These are phyloP conservation scores for Kwoniella mangroviensis DNA, from an alignment of 768 basidiomycete genomes.

Conservation along the genomic window DNA sequence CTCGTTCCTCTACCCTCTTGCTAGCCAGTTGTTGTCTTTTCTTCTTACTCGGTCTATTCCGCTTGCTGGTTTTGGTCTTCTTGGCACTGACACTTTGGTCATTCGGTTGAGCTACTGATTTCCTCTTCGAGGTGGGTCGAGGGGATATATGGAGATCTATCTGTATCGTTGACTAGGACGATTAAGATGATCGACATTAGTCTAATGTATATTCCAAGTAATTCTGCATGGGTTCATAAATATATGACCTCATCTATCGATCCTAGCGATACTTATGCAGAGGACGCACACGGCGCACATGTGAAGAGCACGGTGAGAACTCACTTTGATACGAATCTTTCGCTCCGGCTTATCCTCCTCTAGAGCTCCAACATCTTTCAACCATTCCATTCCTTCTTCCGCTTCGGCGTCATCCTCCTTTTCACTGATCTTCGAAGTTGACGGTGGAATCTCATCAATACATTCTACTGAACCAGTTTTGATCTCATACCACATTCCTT, in stretches of 20 bases:
- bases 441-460: constrained; percentile 47
- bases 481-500: constrained; percentile 56
- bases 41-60: constrained; percentile 35
- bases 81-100: not conserved
- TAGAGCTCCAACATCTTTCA: constrained; percentile 34
- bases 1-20: not conserved
- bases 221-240: not conserved
- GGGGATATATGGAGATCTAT: constrained; percentile 35
- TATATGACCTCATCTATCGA: too few relatives aligned
- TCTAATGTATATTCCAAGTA: not conserved
- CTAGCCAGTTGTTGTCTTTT: constrained; percentile 17
- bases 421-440: constrained; percentile 2
- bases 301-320: not conserved
- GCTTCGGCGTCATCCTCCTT: constrained; percentile 7
- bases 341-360: constrained; percentile 40
- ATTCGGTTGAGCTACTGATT: not conserved
- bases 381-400: constrained; percentile 17
- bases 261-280: too few relatives aligned
- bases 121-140: constrained; percentile 7
- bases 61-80: constrained; percentile 7
- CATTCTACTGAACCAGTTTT: constrained; percentile 50
- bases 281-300: too few relatives aligned
- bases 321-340: constrained; percentile 37
- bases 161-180: constrained; percentile 29
- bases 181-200: constrained; percentile 4